These are phyloP conservation scores for Xylariaceae sp. DNA, from an alignment of 2,329 filamentous ascomycete genomes.

Conservation along the genomic window DNA sequence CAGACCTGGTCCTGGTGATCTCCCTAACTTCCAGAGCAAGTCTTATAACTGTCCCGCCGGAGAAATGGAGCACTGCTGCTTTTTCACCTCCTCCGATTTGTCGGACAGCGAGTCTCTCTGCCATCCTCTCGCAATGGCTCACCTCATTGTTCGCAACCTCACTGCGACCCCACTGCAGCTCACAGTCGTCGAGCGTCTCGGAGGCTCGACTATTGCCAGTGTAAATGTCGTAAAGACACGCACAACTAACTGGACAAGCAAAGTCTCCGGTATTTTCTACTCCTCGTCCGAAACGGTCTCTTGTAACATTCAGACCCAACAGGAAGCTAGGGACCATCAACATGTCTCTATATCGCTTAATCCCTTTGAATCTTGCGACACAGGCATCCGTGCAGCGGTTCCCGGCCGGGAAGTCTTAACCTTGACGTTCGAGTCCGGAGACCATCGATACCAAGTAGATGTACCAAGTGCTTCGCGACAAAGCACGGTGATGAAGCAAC, in stretches of 20 bases:
- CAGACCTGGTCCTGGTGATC: not conserved
- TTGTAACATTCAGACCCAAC: slow-evolving; percentile 41
- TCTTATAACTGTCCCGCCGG: not conserved
- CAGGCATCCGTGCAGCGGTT: slow-evolving; percentile 57
- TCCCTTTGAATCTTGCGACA: slow-evolving; percentile 61
- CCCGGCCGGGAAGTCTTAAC: slow-evolving; percentile 62
- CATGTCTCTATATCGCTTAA: slow-evolving; percentile 59
- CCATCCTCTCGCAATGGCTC: slow-evolving; percentile 36
- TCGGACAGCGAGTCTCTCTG: slow-evolving; percentile 9
- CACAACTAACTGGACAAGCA: slow-evolving; percentile 39
- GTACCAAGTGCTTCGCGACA: slow-evolving; percentile 57
- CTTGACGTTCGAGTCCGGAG: slow-evolving; percentile 64
- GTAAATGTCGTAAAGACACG: slow-evolving; percentile 35
- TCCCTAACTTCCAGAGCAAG: not conserved
- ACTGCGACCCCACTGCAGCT: slow-evolving; percentile 69
- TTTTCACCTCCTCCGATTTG: slow-evolving; percentile 6
- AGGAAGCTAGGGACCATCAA: slow-evolving; percentile 55
- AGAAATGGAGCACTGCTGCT: slow-evolving; percentile 11
- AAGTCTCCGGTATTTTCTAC: slow-evolving; percentile 42
- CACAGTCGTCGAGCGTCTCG: slow-evolving; percentile 67
- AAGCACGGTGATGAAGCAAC: slow-evolving; percentile 55
- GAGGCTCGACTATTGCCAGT: slow-evolving; percentile 42
- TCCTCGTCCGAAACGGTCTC: slow-evolving; percentile 32
- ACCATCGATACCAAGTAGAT: slow-evolving; percentile 66
- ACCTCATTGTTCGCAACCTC: slow-evolving; percentile 75